These are phyloP conservation scores for Platanthera guangdongensis DNA, from an alignment of 106 monocot genomes.

Conservation along the genomic window DNA sequence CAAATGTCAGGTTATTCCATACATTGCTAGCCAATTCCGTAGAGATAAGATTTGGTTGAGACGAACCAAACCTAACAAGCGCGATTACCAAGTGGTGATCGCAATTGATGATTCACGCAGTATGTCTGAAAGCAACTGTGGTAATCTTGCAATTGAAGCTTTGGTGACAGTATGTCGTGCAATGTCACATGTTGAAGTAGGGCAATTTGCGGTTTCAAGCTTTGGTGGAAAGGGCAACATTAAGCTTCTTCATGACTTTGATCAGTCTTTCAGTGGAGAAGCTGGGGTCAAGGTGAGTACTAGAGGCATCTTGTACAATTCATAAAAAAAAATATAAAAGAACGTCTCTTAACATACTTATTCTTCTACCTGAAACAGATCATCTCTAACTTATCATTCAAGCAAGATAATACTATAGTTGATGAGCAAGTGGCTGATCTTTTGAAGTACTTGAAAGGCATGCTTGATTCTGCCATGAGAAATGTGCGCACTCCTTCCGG, in stretches of 20 bases:
- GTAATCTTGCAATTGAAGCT: slow-evolving; percentile 64
- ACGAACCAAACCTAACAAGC: slow-evolving; percentile 76
- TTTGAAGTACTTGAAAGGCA: slow-evolving; percentile 57
- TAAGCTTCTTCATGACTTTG: slow-evolving; percentile 75
- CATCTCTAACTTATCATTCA: slow-evolving; percentile 75
- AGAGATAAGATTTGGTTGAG: slow-evolving; percentile 96
- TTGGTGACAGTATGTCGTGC: slow-evolving; percentile 78
- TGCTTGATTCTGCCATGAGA: slow-evolving; percentile 72
- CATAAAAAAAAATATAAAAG: no score
- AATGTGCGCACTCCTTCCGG: slow-evolving; percentile 68
- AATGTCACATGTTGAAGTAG: slow-evolving; percentile 88
- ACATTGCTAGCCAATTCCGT: slow-evolving; percentile 85
- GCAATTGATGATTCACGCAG: slow-evolving; percentile 88
- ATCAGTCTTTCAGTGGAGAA: slow-evolving; percentile 64
- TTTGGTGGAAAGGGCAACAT: slow-evolving; percentile 78
- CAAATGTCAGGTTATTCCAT: slow-evolving; percentile 66
- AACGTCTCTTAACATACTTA: not conserved
- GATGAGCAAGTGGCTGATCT: slow-evolving; percentile 78
- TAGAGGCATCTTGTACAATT: no score
- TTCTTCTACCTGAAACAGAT: slow-evolving; percentile 38
- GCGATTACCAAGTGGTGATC: slow-evolving; percentile 84
- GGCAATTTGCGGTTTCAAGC: slow-evolving; percentile 76
- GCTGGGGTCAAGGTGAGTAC: slow-evolving; percentile 57
- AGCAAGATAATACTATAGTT: slow-evolving; percentile 69
- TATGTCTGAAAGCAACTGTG: slow-evolving; percentile 81